phyloP scores from a whole-genome alignment of 2,329 filamentous ascomycete species.

The Fusarium foetens region DNA sequence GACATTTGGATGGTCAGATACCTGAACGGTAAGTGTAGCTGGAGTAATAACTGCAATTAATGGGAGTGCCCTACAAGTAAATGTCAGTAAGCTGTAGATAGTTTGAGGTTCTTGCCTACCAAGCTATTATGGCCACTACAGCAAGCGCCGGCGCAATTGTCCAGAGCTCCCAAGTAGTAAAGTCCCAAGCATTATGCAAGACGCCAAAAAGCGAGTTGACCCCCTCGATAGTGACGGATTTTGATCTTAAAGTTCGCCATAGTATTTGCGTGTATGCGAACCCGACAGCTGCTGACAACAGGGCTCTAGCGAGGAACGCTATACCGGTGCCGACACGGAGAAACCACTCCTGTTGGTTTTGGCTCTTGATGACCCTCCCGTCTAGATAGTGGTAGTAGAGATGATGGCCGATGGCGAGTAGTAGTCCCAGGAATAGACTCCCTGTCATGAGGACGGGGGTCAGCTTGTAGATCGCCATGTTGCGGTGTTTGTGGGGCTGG shows the following conservation, averaged over 20 bases:
- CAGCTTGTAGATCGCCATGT: slow-evolving; percentile 1
- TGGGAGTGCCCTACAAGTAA: fast-evolving
- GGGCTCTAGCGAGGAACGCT: background rate
- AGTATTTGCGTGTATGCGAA: slow-evolving; percentile 19
- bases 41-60: background rate
- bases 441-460: slow-evolving; percentile 6
- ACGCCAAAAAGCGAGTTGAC: slow-evolving; percentile 9
- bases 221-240: background rate
- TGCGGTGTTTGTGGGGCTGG: background rate
- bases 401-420: slow-evolving; percentile 8
- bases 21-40: fast-evolving
- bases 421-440: background rate
- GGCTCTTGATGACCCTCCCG: background rate
- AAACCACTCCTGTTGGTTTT: slow-evolving; percentile 22
- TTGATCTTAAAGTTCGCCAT: background rate
- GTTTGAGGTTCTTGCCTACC: background rate
- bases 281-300: background rate
- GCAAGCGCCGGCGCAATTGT: background rate
- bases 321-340: slow-evolving; percentile 14
- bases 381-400: background rate
- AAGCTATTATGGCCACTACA: background rate
- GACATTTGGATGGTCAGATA: background rate
- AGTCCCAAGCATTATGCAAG: background rate
- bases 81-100: fast-evolving
- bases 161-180: slow-evolving; percentile 5